Evolutionary conservation across 1,284 basidiomycete species (phyloP).

Genomic region (Moesziomyces sp.): DNA sequence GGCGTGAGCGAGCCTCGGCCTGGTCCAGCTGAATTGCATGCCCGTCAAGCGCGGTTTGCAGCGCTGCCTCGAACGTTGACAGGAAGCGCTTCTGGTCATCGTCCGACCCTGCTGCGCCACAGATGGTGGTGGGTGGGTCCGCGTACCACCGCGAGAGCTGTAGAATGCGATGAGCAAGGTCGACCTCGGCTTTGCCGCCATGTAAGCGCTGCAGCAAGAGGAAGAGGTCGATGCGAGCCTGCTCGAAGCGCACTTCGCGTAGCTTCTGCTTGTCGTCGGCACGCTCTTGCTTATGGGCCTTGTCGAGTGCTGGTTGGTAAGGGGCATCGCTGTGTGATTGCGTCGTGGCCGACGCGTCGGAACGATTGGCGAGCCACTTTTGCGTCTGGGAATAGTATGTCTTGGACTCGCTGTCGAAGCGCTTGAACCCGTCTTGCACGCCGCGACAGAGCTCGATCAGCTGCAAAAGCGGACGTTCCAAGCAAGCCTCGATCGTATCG

Average conservation of each 20-base stretch:
- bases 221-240: conserved; percentile 50
- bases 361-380: conserved; percentile 55
- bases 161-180: conserved; percentile 33
- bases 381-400: conserved; percentile 59
- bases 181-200: conserved; percentile 49
- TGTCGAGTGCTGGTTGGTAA: conserved; percentile 6
- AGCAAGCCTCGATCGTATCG: conserved; percentile 23
- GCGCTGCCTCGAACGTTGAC: conserved; percentile 1
- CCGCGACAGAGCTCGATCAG: conserved; percentile 47
- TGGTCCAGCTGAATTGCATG: conserved; percentile 9
- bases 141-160: conserved; percentile 39
- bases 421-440: conserved; percentile 41
- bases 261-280: conserved; percentile 57
- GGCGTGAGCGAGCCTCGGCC: conserved; percentile 18
- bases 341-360: conserved; percentile 1
- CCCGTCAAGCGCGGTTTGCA: conserved; percentile 12
- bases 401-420: conserved; percentile 55
- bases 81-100: conserved; percentile 4
- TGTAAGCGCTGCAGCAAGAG: conserved; percentile 28
- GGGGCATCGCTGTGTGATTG: not conserved
- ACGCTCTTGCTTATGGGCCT: conserved; percentile 32
- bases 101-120: conserved; percentile 5
- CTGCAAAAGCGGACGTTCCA: conserved; percentile 44
- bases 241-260: conserved; percentile 51
- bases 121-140: conserved; percentile 9